phyloP scores from a whole-genome alignment of 2,329 filamentous ascomycete genomes.

The Cryphonectria parasitica region DNA sequence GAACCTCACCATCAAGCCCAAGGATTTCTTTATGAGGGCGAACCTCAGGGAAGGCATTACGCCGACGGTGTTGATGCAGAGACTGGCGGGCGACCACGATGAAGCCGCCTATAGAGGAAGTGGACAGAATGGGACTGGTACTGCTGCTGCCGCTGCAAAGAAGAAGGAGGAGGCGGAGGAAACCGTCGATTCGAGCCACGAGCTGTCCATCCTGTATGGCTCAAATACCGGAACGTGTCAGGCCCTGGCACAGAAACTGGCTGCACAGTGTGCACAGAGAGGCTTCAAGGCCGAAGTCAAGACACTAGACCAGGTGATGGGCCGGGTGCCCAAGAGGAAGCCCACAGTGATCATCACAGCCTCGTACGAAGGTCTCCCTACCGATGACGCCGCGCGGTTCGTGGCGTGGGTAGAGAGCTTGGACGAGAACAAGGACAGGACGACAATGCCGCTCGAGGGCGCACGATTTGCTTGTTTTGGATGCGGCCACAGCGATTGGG shows the following conservation, averaged over 20 bases:
- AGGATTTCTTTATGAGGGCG: slow-evolving; percentile 63
- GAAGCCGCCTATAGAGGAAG: background rate
- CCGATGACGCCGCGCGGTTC: slow-evolving; percentile 73
- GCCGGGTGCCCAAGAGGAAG: slow-evolving; percentile 60
- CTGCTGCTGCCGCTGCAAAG: no score
- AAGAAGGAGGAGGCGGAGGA: background rate
- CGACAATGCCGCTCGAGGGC: slow-evolving; percentile 49
- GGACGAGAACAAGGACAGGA: slow-evolving; percentile 48
- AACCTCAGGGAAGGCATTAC: slow-evolving; percentile 52
- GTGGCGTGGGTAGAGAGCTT: slow-evolving; percentile 66
- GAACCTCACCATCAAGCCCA: slow-evolving; percentile 64
- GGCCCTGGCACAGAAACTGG: slow-evolving; percentile 66
- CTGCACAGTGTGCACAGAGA: slow-evolving; percentile 59
- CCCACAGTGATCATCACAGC: slow-evolving; percentile 71
- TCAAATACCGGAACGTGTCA: slow-evolving; percentile 79
- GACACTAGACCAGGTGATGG: slow-evolving; percentile 64
- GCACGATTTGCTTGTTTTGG: slow-evolving; percentile 72
- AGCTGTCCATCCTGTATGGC: slow-evolving; percentile 70
- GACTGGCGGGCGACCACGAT: background rate
- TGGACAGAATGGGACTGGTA: background rate
- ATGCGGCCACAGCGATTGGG: slow-evolving; percentile 61
- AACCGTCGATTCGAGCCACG: background rate
- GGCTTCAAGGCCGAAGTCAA: slow-evolving; percentile 62
- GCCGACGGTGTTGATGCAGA: background rate
- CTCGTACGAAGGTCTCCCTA: slow-evolving; percentile 74